Evolutionary conservation across 2,329 filamentous ascomycete genomes (phyloP).

Genomic region (Curvularia eragrostidis): DNA sequence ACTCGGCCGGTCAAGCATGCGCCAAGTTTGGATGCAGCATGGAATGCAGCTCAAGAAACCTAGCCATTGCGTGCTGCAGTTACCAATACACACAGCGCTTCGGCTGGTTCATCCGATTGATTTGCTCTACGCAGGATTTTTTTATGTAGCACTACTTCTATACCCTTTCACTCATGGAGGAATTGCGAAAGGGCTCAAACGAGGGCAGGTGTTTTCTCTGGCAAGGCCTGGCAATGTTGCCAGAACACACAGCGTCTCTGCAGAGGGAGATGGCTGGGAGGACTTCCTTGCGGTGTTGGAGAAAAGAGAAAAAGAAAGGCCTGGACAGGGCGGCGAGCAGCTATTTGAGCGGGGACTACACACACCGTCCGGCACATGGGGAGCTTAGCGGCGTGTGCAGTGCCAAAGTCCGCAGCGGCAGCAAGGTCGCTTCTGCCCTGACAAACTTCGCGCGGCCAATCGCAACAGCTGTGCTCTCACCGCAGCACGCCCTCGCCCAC

Average conservation of each 20-base stretch:
- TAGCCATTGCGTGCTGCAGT: background rate
- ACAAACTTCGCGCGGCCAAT: slow-evolving; percentile 31
- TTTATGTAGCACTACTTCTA: slow-evolving; percentile 43
- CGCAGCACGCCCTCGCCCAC: slow-evolving; percentile 20
- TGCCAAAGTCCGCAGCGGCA: background rate
- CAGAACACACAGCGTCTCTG: slow-evolving; percentile 46
- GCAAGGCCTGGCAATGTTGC: slow-evolving; percentile 42
- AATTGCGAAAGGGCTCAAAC: slow-evolving; percentile 48
- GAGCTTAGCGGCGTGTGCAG: slow-evolving; percentile 8
- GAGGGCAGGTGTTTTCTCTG: slow-evolving; percentile 43
- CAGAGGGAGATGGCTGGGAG: slow-evolving; percentile 39
- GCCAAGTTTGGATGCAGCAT: background rate
- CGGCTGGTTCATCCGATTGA: background rate
- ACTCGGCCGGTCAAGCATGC: background rate
- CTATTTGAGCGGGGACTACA: slow-evolving; percentile 5
- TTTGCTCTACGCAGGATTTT: background rate
- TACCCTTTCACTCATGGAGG: slow-evolving; percentile 42
- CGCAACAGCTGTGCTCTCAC: slow-evolving; percentile 22
- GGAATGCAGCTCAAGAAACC: background rate
- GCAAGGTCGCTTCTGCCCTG: slow-evolving; percentile 15
- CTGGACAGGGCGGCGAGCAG: background rate
- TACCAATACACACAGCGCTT: background rate
- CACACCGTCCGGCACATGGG: background rate
- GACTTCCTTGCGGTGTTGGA: slow-evolving; percentile 43
- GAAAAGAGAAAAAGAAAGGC: slow-evolving; percentile 21